Evolutionary conservation across 306 rosid genomes (phyloP).

Genomic region (Acmispon strigosus): DNA sequence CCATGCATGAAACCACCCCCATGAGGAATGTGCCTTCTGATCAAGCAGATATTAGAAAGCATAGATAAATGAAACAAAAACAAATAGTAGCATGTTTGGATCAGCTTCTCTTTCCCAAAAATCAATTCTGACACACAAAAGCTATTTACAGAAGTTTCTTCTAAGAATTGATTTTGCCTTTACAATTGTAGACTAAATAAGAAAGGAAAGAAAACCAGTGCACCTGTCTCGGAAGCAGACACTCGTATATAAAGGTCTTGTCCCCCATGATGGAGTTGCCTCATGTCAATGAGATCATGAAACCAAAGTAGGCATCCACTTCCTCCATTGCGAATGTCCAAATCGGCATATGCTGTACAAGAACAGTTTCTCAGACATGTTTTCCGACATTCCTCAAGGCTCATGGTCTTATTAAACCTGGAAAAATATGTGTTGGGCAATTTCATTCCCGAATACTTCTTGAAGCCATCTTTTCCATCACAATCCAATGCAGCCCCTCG

Average conservation of each 20-base stretch:
- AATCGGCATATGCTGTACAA: background rate
- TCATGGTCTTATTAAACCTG: background rate
- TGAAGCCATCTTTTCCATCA: background rate
- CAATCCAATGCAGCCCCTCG: background rate
- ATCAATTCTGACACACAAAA: no score
- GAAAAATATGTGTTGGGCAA: slow-evolving; percentile 19
- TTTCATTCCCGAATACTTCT: slow-evolving; percentile 13
- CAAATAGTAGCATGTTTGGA: no score
- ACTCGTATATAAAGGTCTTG: slow-evolving; percentile 7
- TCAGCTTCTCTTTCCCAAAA: no score
- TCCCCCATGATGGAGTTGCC: background rate
- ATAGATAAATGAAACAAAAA: background rate
- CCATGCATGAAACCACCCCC: background rate
- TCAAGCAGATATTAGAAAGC: background rate
- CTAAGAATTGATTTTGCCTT: no score
- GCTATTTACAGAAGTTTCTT: no score
- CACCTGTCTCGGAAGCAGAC: background rate
- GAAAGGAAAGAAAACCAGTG: background rate
- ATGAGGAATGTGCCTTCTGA: background rate
- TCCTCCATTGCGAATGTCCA: background rate
- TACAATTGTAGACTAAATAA: no score
- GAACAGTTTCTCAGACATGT: background rate
- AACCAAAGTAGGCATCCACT: slow-evolving; percentile 41
- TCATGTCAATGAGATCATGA: slow-evolving; percentile 28
- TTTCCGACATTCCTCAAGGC: background rate